Conservation (phyloP, 2,329 filamentous ascomycete species). For the Amauroascus niger region DNA sequence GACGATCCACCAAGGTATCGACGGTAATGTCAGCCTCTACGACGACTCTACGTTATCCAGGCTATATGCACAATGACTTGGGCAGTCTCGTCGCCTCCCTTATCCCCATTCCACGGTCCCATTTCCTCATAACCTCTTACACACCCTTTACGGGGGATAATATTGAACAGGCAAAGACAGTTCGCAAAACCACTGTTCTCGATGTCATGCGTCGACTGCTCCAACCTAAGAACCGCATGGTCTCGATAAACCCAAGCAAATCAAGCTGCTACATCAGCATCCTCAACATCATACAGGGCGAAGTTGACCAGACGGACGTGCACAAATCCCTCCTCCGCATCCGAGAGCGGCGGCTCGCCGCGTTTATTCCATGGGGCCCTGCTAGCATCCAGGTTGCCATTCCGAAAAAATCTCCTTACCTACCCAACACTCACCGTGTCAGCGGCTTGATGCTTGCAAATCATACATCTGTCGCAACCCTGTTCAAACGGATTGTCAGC, state of each 20-base stretch:
- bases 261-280: slow-evolving; percentile 99
- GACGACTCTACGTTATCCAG: slow-evolving; percentile 89
- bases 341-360: slow-evolving; percentile 82
- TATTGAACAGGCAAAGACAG: slow-evolving; percentile 92
- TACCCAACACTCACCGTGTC: slow-evolving; percentile 86
- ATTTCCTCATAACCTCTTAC: slow-evolving; percentile 98
- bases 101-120: slow-evolving; percentile 90
- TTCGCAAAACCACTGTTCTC: slow-evolving; percentile 93
- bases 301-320: slow-evolving; percentile 93
- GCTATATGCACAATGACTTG: slow-evolving; percentile 99
- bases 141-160: slow-evolving; percentile 95
- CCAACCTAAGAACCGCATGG: slow-evolving; percentile 99
- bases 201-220: slow-evolving; percentile 94
- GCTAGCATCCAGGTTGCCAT: slow-evolving; percentile 95
- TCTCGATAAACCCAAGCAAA: slow-evolving; percentile 88
- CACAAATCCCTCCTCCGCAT: slow-evolving; percentile 97
- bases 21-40: slow-evolving; percentile 99
- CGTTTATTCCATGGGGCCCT: slow-evolving; percentile 97
- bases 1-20: slow-evolving; percentile 56
- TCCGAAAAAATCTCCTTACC: slow-evolving; percentile 92
- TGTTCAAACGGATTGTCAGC: slow-evolving; percentile 86
- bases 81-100: slow-evolving; percentile 93
- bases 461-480: slow-evolving; percentile 89
- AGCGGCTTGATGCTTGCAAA: slow-evolving; percentile 97
- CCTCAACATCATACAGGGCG: slow-evolving; percentile 96